These are phyloP conservation scores for Coniosporium tulheliwenetii DNA, from an alignment of 2,329 filamentous ascomycete genomes.

Conservation along the genomic window DNA sequence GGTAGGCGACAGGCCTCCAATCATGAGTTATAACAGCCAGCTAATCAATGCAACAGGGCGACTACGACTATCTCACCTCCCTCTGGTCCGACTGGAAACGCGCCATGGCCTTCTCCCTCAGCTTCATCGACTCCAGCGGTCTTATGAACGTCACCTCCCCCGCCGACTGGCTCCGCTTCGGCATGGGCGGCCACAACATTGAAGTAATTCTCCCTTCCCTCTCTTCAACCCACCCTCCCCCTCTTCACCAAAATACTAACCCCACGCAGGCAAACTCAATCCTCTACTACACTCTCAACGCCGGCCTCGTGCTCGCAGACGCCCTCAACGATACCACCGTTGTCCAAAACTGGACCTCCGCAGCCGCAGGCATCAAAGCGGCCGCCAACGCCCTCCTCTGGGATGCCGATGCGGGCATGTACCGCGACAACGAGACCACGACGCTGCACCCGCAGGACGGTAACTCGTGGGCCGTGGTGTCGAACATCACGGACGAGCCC, in stretches of 20 bases:
- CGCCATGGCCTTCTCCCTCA: conserved; percentile 25
- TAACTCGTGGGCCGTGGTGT: conserved; percentile 25
- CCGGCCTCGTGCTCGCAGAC: conserved; percentile 34
- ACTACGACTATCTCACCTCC: conserved; percentile 21
- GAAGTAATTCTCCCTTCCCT: conserved; percentile 14
- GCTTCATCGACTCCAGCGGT: conserved; percentile 24
- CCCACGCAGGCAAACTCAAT: conserved; percentile 24
- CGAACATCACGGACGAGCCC: conserved; percentile 18
- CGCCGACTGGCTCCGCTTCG: conserved; percentile 32
- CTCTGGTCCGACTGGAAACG: conserved; percentile 30
- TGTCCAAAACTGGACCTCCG: conserved; percentile 23
- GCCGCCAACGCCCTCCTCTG: conserved; percentile 34
- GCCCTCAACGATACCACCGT: conserved; percentile 29
- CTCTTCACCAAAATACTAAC: not conserved
- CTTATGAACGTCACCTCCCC: conserved; percentile 29
- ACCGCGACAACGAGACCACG: conserved; percentile 38
- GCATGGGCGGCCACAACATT: conserved; percentile 35
- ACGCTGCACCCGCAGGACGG: conserved; percentile 34
- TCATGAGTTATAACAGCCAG: not conserved
- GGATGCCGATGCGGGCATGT: conserved; percentile 32
- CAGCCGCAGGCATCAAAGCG: conserved; percentile 24
- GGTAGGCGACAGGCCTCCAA: conserved; percentile 5
- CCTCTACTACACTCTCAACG: conserved; percentile 35
- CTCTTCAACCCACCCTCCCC: not conserved
- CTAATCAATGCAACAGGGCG: conserved; percentile 12